phyloP scores from a whole-genome alignment of 805 yeast genomes.

The Kodamaea laetipori region DNA sequence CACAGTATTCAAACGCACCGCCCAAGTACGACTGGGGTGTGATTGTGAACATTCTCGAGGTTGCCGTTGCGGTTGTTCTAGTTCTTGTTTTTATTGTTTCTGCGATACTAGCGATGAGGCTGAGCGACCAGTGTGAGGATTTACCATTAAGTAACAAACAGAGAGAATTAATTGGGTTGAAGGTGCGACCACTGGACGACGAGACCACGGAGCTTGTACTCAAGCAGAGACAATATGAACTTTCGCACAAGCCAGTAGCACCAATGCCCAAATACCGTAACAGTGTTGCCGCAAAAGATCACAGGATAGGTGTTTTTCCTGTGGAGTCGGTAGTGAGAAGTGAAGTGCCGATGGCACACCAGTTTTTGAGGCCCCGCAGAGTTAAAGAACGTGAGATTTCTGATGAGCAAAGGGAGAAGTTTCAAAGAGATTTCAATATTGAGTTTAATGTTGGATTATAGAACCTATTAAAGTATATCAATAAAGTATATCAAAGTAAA shows the following conservation, averaged over 20 bases:
- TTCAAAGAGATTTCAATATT: slow-evolving; percentile 7
- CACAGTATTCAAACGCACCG: background rate
- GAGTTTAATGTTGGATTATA: background rate
- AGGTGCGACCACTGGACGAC: slow-evolving; percentile 7
- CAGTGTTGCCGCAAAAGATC: background rate
- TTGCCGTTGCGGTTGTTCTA: background rate
- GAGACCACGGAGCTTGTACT: slow-evolving; percentile 20
- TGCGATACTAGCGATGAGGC: slow-evolving; percentile 33
- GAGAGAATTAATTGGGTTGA: slow-evolving; percentile 48
- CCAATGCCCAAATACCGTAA: slow-evolving; percentile 7
- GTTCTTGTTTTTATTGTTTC: slow-evolving; percentile 22
- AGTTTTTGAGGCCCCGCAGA: slow-evolving; percentile 1
- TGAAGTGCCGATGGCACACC: slow-evolving; percentile 1
- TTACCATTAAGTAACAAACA: slow-evolving; percentile 51
- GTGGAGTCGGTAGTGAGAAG: no score
- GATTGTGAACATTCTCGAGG: background rate
- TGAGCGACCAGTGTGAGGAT: slow-evolving; percentile 53
- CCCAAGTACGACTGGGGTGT: background rate
- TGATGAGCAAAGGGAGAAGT: slow-evolving; percentile 8
- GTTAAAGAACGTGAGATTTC: background rate
- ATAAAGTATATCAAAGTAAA: background rate
- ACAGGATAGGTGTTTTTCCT: background rate
- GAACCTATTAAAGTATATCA: background rate
- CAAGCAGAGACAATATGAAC: slow-evolving; percentile 18
- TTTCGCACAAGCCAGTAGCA: background rate